Percentiles rank a stretch among this genome's conserved stretches.
These are phyloP conservation scores for Arctostaphylos glauca DNA, from an alignment of 148 eudicot species.

Conservation along the genomic window DNA sequence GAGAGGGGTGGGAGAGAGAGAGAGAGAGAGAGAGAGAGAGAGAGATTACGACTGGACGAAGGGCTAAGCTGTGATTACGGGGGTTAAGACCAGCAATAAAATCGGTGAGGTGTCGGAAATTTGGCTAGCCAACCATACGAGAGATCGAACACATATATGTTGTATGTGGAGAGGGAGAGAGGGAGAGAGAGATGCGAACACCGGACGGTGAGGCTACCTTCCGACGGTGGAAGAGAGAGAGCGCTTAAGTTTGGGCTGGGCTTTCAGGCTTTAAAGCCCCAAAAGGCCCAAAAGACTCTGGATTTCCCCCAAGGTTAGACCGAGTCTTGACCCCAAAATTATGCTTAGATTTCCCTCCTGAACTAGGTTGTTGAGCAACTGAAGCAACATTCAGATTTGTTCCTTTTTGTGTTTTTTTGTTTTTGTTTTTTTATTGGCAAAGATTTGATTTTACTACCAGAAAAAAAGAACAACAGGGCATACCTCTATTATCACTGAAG, in stretches of 20 bases:
- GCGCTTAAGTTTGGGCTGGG: not conserved
- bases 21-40: slow-evolving; percentile 21
- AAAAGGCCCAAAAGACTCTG: not conserved
- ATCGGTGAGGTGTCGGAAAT: slow-evolving; percentile 49
- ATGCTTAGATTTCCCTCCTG: no score
- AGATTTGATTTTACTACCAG: no score
- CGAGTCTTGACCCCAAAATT: not conserved
- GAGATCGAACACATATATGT: not conserved
- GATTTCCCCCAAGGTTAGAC: no score
- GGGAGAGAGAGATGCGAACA: not conserved
- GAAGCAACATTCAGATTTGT: no score
- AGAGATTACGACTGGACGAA: slow-evolving; percentile 25
- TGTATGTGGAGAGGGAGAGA: not conserved
- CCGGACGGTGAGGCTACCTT: not conserved
- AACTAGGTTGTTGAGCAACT: no score
- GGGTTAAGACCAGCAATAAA: slow-evolving; percentile 34
- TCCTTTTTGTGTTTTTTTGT: no score
- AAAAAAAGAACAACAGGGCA: no score
- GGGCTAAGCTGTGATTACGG: slow-evolving; percentile 63
- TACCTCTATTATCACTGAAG: no score
- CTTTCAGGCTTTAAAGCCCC: not conserved
- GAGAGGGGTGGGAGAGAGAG: slow-evolving; percentile 14
- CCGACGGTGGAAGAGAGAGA: not conserved
- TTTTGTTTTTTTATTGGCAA: no score
- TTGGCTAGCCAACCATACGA: not conserved